These are phyloP conservation scores for Fusarium sp. DNA, from an alignment of 2,329 filamentous ascomycete genomes.

Conservation along the genomic window DNA sequence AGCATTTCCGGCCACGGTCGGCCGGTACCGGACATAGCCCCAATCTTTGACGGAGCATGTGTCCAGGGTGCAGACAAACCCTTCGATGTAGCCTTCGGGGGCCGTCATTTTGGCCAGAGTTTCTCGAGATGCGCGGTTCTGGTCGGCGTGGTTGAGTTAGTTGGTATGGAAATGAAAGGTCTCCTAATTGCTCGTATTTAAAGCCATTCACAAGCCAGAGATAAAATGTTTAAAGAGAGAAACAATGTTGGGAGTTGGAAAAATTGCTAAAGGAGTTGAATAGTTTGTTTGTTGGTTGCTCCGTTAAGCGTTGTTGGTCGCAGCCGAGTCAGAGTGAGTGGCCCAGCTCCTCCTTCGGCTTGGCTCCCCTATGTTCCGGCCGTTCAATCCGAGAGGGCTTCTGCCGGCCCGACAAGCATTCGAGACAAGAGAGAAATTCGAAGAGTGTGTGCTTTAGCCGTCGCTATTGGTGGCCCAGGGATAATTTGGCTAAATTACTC, in stretches of 20 bases:
- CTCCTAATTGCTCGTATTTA: conserved; percentile 12
- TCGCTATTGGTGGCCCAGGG: conserved; percentile 3
- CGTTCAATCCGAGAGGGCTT: conserved; percentile 5
- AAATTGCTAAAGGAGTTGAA: neutral
- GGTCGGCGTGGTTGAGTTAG: neutral
- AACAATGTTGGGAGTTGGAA: neutral
- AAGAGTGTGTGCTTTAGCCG: neutral
- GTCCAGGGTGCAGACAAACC: conserved; percentile 31
- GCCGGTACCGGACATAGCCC: conserved; percentile 31
- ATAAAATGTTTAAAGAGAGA: neutral
- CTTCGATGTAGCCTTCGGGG: conserved; percentile 26
- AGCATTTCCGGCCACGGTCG: conserved; percentile 26
- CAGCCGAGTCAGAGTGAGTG: neutral
- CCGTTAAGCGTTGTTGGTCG: conserved; percentile 2
- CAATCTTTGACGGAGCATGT: conserved; percentile 31
- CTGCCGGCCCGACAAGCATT: neutral
- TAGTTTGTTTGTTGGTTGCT: conserved; percentile 5
- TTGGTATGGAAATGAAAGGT: neutral
- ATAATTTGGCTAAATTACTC: conserved; percentile 18
- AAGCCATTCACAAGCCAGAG: conserved; percentile 1
- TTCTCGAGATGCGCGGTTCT: neutral
- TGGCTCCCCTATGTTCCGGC: conserved; percentile 25
- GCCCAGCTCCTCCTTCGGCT: conserved; percentile 6
- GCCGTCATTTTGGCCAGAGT: conserved; percentile 17
- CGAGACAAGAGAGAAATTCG: neutral